Base-by-base conservation (phyloP, 2,329 filamentous ascomycete genomes). In the Fusarium heterosporum region DNA sequence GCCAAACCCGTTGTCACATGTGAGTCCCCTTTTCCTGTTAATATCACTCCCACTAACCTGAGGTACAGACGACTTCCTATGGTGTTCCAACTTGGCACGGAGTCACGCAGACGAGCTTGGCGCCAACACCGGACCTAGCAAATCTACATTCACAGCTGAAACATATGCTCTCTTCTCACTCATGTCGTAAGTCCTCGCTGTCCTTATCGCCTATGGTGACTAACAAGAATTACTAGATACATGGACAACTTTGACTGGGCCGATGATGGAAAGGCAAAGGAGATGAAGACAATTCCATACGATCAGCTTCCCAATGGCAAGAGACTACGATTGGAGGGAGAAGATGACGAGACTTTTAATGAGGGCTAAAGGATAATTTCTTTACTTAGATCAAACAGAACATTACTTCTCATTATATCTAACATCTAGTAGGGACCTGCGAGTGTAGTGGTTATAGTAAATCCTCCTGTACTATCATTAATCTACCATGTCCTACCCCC, bases 191-290 rank as follows among this genome's bases (percentile, higher is more conserved):
- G 48, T 45, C n/a, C n/a, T n/a, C n/a, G n/a, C n/a, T n/a, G n/a
- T n/a, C n/a, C n/a, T n/a, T n/a, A n/a, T n/a, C n/a, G n/a, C n/a
- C n/a, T n/a, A n/a, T n/a, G n/a, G n/a, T n/a, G n/a, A n/a, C n/a
- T 56, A 9, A 56, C 4, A 1, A 1, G 6, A 13, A 19, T 4
- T 4, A 13, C 4, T 6, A 57, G 54, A 1, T 57, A 57, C 6
- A 45, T 55, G 54, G 54, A 57, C 9, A 43, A 57, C 2, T 57
- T 25, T 30, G 54, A 57, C 4, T 57, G 54, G 54, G 29, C 54
- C 3, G 30, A 34, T 26, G 54, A 57, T 12, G 54, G 54, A 3
- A 45, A 36, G 13, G 54, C 54, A 8, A 57, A 57, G 17, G 2
- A 3, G 2, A 43, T 45, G 17, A 16, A 39, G 14, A 55, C 40